Base-by-base conservation (phyloP, 2,329 filamentous ascomycete genomes). In the Verticillium dahliae region DNA sequence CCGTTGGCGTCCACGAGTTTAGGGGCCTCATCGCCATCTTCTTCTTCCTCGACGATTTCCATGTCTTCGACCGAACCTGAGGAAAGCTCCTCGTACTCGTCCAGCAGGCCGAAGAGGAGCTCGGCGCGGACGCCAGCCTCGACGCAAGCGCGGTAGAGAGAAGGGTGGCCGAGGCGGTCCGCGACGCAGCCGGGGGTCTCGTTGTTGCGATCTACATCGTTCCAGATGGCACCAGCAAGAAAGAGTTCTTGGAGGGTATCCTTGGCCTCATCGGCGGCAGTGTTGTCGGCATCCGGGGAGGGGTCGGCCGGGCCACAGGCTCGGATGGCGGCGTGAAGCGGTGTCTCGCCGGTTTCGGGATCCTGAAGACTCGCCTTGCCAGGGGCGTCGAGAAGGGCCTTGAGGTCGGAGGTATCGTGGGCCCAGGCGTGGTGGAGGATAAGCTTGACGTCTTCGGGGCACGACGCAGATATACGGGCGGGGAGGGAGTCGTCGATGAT, bases 181-280 rank as follows among this genome's bases (percentile, higher is more conserved):
- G 95, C 95, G 54, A 97, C 79, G 73, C 94, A 98, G 7, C 92
- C 95, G 0, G 95, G 92, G 3, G 95, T 98, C 80, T 98, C 94
- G 69, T 92, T 85, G 68, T 91, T 89, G 67, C 81, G 77, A 74
- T 98, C 92, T 61, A 98, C 80, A 73, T 97, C 93, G 77, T 99
- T 99, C 95, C 95, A 99, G 68, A 98, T 97, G 11, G 92, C 95
- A 37, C 95, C 95, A 67, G 90, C 89, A 70, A 93, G 84, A 63
- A 98, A 86, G 7, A 98, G 81, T 70, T 95, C 85, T 67, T 85
- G 84, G 4, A 97, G 79, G 0, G 89, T 88, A 59, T 87, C 85
- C 61, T 83, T 82, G 2, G 87, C 90, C 45, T 84, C 83, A 56
- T 87, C 83, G 37, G 90, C 73, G 33, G 74, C 72, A 60, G 75